Conservation (phyloP, 2,329 filamentous ascomycete genomes). For the Venturia aucupariae region DNA sequence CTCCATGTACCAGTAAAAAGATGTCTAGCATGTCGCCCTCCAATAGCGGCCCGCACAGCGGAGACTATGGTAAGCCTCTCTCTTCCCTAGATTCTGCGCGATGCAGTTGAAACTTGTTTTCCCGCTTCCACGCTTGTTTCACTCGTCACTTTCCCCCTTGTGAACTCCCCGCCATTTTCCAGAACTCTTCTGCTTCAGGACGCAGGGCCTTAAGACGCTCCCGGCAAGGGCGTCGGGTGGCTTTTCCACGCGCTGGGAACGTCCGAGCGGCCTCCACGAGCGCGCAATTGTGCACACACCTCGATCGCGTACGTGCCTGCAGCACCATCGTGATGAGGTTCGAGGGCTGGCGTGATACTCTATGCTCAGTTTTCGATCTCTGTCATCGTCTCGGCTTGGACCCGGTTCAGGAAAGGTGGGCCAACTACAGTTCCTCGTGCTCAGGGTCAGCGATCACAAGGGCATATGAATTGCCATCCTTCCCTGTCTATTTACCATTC, state of each 20-base stretch:
- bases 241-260: neutral
- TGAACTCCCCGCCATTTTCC: neutral
- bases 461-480: constrained; percentile 3
- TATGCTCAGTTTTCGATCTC: constrained; percentile 3
- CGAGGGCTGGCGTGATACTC: neutral
- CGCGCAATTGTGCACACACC: neutral
- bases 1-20: constrained; percentile 2
- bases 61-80: constrained; percentile 5
- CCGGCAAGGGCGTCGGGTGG: neutral
- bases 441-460: neutral
- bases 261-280: constrained; percentile 1
- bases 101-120: neutral
- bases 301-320: neutral
- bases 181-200: constrained; percentile 9
- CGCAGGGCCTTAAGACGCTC: neutral
- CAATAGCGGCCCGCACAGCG: constrained; percentile 3
- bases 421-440: neutral
- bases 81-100: constrained; percentile 1
- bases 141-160: neutral
- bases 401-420: neutral
- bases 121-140: neutral
- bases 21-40: neutral
- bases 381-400: constrained; percentile 3
- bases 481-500: neutral
- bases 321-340: neutral